Evolutionary conservation across 305 asterid species (phyloP).

Genomic region (Fraxinus velutina): DNA sequence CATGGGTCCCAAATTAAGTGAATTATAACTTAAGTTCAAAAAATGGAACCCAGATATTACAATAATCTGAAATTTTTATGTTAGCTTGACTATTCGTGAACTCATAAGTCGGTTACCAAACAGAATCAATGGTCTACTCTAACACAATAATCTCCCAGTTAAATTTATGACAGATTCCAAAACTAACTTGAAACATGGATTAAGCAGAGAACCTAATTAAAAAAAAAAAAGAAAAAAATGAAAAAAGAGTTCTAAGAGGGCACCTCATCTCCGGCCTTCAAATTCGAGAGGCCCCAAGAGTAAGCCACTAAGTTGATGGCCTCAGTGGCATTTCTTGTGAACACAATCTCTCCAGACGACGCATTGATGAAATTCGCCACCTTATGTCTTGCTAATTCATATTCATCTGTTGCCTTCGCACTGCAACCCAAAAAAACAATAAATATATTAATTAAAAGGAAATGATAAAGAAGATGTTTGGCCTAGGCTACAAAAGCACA

Average conservation of each 20-base stretch:
- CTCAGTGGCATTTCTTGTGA: slow-evolving; percentile 93
- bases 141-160: neutral
- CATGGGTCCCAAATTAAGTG: neutral
- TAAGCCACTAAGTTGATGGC: slow-evolving; percentile 93
- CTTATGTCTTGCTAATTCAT: slow-evolving; percentile 81
- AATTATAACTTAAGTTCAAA: neutral
- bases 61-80: neutral
- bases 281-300: slow-evolving; percentile 80
- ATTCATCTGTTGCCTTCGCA: slow-evolving; percentile 87
- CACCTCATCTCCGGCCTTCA: slow-evolving; percentile 90
- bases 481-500: neutral
- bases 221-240: neutral
- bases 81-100: neutral
- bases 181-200: slow-evolving; percentile 6
- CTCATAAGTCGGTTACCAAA: neutral
- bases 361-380: slow-evolving; percentile 83
- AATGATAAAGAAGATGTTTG: neutral
- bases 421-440: slow-evolving; percentile 27
- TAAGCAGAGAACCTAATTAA: neutral
- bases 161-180: slow-evolving; percentile 4
- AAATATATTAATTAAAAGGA: neutral
- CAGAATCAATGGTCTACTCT: too few species aligned
- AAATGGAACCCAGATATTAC: neutral
- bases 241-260: slow-evolving; percentile 7
- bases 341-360: slow-evolving; percentile 67